Percentiles rank a stretch among this genome's conserved stretches.
Evolutionary conservation across 2,329 filamentous ascomycete species (phyloP).

Genomic region (Purpureocillium takamizusanense): DNA sequence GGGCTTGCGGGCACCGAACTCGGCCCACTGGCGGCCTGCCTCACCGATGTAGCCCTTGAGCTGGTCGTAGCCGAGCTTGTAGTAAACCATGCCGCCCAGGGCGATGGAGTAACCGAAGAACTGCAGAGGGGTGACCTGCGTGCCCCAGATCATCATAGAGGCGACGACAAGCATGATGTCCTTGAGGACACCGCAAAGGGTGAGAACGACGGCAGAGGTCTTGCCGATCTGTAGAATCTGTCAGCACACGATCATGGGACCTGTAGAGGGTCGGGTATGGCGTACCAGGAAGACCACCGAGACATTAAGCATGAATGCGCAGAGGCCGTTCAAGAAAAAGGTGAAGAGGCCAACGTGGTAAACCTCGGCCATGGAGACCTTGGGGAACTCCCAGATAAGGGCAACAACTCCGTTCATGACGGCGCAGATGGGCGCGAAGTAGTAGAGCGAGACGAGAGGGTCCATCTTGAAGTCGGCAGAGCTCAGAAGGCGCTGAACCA

Average conservation of each 20-base stretch:
- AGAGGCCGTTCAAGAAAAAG: slow-evolving; percentile 66
- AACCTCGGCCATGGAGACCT: slow-evolving; percentile 59
- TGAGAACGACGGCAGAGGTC: slow-evolving; percentile 78
- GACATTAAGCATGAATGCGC: slow-evolving; percentile 75
- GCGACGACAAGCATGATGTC: slow-evolving; percentile 74
- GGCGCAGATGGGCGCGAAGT: slow-evolving; percentile 79
- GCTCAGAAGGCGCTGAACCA: slow-evolving; percentile 76
- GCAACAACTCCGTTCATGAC: slow-evolving; percentile 70
- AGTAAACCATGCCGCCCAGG: slow-evolving; percentile 67
- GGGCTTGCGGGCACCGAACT: slow-evolving; percentile 72
- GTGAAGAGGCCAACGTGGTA: slow-evolving; percentile 64
- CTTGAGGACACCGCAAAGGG: slow-evolving; percentile 80
- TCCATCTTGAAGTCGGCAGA: slow-evolving; percentile 88
- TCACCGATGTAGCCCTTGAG: slow-evolving; percentile 71
- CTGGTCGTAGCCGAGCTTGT: slow-evolving; percentile 77
- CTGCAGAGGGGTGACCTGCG: slow-evolving; percentile 65
- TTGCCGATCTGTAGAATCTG: slow-evolving; percentile 63
- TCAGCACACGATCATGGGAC: slow-evolving; percentile 14
- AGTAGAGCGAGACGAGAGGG: slow-evolving; percentile 79
- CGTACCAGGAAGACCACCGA: slow-evolving; percentile 79
- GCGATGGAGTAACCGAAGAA: slow-evolving; percentile 80
- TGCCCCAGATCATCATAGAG: slow-evolving; percentile 75
- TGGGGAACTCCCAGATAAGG: slow-evolving; percentile 64
- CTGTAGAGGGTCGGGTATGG: slow-evolving; percentile 5
- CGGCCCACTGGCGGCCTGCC: slow-evolving; percentile 70